Evolutionary conservation across 345 rosid species (phyloP), one percentile per base, ranked within the genome.

Genomic region (Clausena lansium): DNA sequence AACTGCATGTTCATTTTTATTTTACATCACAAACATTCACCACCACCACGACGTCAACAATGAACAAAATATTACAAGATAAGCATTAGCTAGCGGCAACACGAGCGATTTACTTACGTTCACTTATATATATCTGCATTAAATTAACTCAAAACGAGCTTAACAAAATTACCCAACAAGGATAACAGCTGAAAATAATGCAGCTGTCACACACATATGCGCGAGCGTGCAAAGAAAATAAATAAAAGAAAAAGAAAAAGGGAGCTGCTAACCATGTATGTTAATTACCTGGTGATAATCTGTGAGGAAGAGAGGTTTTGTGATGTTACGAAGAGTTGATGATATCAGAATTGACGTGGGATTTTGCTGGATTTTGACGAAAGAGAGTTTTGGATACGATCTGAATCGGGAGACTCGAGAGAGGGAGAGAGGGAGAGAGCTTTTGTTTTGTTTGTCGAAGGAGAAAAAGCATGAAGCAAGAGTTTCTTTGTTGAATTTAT

Each of bases 401-500:
- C 83, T 70, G 76, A 80, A 88, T 79, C 79, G 39, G 73, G 38
- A 41, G 61, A 36, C 78, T 22, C 66, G 36, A 41, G 65, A 36
- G 74, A 76, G 32, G n/a, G n/a, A 67, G 45, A 67, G 66, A 11
- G 67, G 41, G 73, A 41, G 55, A 70, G 41, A 70, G 25, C 7
- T 4, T 27, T 54, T 69, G 25, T 11, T 4, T 28, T 45, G 47
- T 58, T 74, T 80, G 74, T 77, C 71, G 73, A 76, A 74, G 50
- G 50, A 55, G 75, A 57, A 32, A 75, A 75, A 84, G 80, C 77
- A 80, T 70, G 87, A 85, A 80, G 77, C 84, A 50, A 75, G 79
- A 67, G 80, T 61, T 81, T 47, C 71, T 55, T 71, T 69, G 69
- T 59, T 68, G 50, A 45, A 52, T 52, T 52, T 52, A 45, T 52